phyloP scores from a whole-genome alignment of 1,284 basidiomycete species.

The Ganoderma boninense region DNA sequence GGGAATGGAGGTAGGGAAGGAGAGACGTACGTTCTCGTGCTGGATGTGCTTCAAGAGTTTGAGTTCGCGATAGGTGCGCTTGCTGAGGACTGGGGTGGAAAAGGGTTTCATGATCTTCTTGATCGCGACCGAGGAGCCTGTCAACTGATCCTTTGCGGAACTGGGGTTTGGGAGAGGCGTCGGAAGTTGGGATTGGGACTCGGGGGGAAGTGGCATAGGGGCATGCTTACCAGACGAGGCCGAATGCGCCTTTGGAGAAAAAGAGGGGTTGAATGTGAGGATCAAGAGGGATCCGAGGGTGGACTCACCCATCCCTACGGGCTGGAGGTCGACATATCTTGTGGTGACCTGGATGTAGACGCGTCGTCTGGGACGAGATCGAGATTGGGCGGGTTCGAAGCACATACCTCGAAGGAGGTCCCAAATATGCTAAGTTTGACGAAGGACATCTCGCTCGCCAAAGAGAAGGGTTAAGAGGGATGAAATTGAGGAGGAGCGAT shows the following conservation, averaged over 20 bases:
- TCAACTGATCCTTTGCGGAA: constrained; percentile 98
- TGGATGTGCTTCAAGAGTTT: constrained; percentile 99
- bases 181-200: background rate
- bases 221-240: constrained; percentile 87
- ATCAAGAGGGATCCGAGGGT: constrained; percentile 30
- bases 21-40: constrained; percentile 88
- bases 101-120: constrained; percentile 92
- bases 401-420: constrained; percentile 87
- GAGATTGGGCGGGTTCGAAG: constrained; percentile 13
- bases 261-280: constrained; percentile 24
- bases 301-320: constrained; percentile 96
- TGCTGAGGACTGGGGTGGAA: constrained; percentile 95
- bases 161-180: constrained; percentile 48
- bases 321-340: constrained; percentile 98
- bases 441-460: constrained; percentile 74
- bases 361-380: constrained; percentile 5
- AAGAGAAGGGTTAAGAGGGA: constrained; percentile 3
- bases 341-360: constrained; percentile 83
- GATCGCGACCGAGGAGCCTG: constrained; percentile 88
- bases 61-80: constrained; percentile 97
- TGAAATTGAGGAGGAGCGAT: background rate
- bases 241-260: constrained; percentile 79
- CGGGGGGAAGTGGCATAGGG: background rate
- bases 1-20: constrained; percentile 1
- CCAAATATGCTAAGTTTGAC: constrained; percentile 99